Percentiles rank a stretch among this genome's conserved stretches.
Conservation (phyloP, 2,329 filamentous ascomycete species). For the Sphaceloma murrayae region DNA sequence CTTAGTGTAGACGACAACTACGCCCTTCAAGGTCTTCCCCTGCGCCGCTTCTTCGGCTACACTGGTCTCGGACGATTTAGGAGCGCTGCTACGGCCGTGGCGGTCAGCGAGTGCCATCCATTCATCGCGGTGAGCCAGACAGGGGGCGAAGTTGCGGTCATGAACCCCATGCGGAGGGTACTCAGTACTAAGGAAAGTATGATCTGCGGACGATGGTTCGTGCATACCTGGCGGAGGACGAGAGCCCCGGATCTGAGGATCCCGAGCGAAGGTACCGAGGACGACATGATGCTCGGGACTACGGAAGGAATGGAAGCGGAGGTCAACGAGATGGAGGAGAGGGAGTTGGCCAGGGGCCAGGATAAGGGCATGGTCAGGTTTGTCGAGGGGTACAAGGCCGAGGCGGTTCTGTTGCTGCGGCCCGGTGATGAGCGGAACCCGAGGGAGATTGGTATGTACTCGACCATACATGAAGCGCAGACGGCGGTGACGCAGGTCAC, state of each 20-base stretch:
- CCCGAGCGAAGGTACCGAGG: slow-evolving; percentile 18
- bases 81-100: slow-evolving; percentile 33
- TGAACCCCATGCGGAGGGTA: slow-evolving; percentile 44
- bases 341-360: slow-evolving; percentile 19
- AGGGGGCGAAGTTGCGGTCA: slow-evolving; percentile 42
- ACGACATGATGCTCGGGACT: slow-evolving; percentile 29
- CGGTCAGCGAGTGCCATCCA: slow-evolving; percentile 46
- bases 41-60: slow-evolving; percentile 45
- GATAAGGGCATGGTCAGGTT: slow-evolving; percentile 28
- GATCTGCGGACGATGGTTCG: slow-evolving; percentile 49
- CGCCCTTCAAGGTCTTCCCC: slow-evolving; percentile 38
- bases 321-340: slow-evolving; percentile 25
- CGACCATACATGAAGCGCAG: slow-evolving; percentile 38
- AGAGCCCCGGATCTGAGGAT: neutral
- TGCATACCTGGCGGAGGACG: slow-evolving; percentile 44
- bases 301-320: slow-evolving; percentile 17
- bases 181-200: slow-evolving; percentile 42
- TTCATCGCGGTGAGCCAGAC: slow-evolving; percentile 44
- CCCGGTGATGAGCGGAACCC: slow-evolving; percentile 21
- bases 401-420: slow-evolving; percentile 22
- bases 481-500: slow-evolving; percentile 36
- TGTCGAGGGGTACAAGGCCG: slow-evolving; percentile 35
- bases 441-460: slow-evolving; percentile 22
- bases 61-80: slow-evolving; percentile 31
- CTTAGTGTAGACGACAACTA: slow-evolving; percentile 47